Conservation (phyloP, 345 rosid species). For the Brassica cretica region DNA sequence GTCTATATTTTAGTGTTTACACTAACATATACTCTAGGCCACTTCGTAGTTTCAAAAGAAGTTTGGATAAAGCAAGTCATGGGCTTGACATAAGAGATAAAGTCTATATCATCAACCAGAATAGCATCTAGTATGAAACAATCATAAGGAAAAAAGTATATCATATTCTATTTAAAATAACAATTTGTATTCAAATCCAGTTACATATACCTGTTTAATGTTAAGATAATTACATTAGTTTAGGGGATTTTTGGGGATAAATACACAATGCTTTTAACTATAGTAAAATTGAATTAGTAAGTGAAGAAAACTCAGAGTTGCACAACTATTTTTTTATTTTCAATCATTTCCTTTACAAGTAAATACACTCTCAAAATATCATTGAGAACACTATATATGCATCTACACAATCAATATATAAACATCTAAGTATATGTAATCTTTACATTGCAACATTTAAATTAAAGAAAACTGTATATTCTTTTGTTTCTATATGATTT, state of each 20-base stretch:
- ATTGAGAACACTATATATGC: slow-evolving; percentile 13
- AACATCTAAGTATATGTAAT: slow-evolving; percentile 26
- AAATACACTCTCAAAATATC: slow-evolving; percentile 24
- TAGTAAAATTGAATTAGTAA: background rate
- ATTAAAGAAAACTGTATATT: slow-evolving; percentile 4
- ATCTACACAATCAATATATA: slow-evolving; percentile 23
- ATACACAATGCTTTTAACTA: background rate
- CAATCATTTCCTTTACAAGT: slow-evolving; percentile 14
- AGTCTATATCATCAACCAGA: background rate
- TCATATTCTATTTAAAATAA: background rate
- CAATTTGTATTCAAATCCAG: background rate
- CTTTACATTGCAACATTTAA: slow-evolving; percentile 7
- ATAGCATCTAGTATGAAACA: background rate
- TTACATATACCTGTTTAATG: background rate
- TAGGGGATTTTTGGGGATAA: background rate
- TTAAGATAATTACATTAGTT: background rate
- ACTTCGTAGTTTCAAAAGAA: slow-evolving; percentile 2
- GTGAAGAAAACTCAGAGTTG: background rate
- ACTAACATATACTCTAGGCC: background rate
- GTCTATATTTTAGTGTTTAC: background rate
- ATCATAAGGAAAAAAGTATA: background rate
- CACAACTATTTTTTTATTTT: background rate
- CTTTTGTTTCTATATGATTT: slow-evolving; percentile 27
- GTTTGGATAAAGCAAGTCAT: slow-evolving; percentile 16
- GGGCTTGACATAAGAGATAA: slow-evolving; percentile 3